phyloP scores from a whole-genome alignment of 257 asterid species.

The Solanum bulbocastanum region DNA sequence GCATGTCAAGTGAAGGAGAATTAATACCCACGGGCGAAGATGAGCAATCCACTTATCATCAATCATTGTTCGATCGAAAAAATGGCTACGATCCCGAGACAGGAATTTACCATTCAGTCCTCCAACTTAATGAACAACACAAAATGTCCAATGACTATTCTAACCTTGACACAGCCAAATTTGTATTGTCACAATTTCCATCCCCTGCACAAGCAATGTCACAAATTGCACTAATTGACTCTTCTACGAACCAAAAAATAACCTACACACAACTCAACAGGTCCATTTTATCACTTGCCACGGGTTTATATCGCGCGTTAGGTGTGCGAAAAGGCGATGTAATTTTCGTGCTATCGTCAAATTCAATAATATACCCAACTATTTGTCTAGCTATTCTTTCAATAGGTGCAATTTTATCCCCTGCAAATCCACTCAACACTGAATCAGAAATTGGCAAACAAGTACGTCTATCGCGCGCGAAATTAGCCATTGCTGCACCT shows the following conservation, averaged over 20 bases:
- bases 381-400: conserved; percentile 55
- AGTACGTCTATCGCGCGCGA: conserved; percentile 47
- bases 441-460: conserved; percentile 53
- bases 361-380: conserved; percentile 45
- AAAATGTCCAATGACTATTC: conserved; percentile 23
- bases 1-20: conserved; percentile 23
- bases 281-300: conserved; percentile 36
- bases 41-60: background rate
- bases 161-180: conserved; percentile 47
- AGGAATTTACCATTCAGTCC: conserved; percentile 50
- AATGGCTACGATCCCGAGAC: conserved; percentile 44
- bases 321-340: conserved; percentile 64
- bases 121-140: conserved; percentile 23
- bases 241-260: conserved; percentile 24
- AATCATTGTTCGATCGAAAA: background rate
- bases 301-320: conserved; percentile 50
- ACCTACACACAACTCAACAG: conserved; percentile 49
- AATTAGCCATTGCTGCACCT: conserved; percentile 45
- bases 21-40: conserved; percentile 16
- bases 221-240: conserved; percentile 44
- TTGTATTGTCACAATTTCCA: conserved; percentile 59
- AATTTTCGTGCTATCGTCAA: conserved; percentile 47
- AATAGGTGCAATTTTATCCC: conserved; percentile 54
- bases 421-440: conserved; percentile 68
- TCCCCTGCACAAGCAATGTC: conserved; percentile 22